phyloP scores from a whole-genome alignment of 768 basidiomycete species.

The Serendipita sp. region DNA sequence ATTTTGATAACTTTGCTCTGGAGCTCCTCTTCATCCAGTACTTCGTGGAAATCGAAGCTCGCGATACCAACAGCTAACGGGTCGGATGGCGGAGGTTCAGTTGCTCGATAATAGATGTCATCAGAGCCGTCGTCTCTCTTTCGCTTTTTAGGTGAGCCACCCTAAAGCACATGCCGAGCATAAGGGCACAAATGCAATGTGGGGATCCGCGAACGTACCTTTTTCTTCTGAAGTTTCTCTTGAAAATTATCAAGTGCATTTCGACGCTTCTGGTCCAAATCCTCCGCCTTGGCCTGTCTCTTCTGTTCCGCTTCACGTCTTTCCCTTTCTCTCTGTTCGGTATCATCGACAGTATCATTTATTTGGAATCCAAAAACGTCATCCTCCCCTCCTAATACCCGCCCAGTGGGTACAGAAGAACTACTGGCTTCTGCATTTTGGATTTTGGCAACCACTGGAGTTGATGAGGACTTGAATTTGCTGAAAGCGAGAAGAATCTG shows the following conservation, averaged over 20 bases:
- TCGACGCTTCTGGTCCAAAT: neutral
- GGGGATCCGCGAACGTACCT: neutral
- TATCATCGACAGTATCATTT: neutral
- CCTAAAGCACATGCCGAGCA: neutral
- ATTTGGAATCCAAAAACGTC: neutral
- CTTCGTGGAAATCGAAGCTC: neutral
- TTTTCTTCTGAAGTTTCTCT: neutral
- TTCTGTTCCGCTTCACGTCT: neutral
- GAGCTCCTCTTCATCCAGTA: conserved; percentile 30
- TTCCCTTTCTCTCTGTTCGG: neutral
- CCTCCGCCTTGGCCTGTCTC: neutral
- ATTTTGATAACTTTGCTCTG: conserved; percentile 44
- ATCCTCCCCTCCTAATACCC: neutral
- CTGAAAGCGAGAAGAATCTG: conserved; percentile 24
- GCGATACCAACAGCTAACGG: neutral
- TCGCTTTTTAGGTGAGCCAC: neutral
- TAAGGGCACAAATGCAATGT: neutral
- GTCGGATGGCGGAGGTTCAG: neutral
- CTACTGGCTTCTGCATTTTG: too few relatives aligned
- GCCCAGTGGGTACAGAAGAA: too few relatives aligned
- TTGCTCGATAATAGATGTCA: neutral
- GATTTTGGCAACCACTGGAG: too few relatives aligned
- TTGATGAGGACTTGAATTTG: neutral
- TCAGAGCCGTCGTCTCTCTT: neutral
- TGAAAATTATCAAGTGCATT: neutral